Evolutionary conservation across 805 yeast genomes (phyloP), one percentile per base, ranked within the genome.

Genomic region (Cyberlindnera veronae): DNA sequence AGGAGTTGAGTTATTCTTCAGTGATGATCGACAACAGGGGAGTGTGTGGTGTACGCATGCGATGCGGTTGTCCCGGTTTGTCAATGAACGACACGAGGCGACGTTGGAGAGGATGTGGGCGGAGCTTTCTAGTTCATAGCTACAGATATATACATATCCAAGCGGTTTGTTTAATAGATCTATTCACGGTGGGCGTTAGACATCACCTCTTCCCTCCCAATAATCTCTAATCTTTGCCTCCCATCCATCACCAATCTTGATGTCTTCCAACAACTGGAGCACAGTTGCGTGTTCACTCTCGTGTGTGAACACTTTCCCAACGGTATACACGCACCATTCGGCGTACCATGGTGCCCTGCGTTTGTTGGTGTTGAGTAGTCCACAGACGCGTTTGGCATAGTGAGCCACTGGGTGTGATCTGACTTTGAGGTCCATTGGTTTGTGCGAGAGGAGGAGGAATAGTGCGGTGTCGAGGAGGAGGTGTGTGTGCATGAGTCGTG

Each of bases 41-140:
- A 36, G 42, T 3, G 19, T 24, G 2, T 64, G 66, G 64, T 64
- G 66, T 41, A 39, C 42, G 15, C 38, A 41, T 19, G 58, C 68
- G 1, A 49, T 54, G 21, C 45, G 49, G n/a, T 51, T 55, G 27
- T 51, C 67, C 2, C 34, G 35, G 10, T 42, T 61, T 36, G 60
- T 55, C 7, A 60, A 56, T 34, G 49, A 47, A 14, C 56, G 56
- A 8, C 44, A 60, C 29, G 54, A 53, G 34, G 27, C 21, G 1
- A 58, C 57, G 12, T 36, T 64, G 31, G 32, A 38, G 8, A 42
- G 53, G 10, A 41, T 64, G 18, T 62, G 67, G 67, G 39, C 36
- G 9, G 58, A 64, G 5, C 38, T 63, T 21, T n/a, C n/a, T n/a
- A n/a, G n/a, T n/a, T n/a, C n/a, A n/a, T n/a, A n/a, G n/a, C n/a